Percentiles rank a stretch among this genome's conserved stretches.
phyloP scores from a whole-genome alignment of 495 filamentous ascomycete genomes.

The Elaphomyces granulatus region DNA sequence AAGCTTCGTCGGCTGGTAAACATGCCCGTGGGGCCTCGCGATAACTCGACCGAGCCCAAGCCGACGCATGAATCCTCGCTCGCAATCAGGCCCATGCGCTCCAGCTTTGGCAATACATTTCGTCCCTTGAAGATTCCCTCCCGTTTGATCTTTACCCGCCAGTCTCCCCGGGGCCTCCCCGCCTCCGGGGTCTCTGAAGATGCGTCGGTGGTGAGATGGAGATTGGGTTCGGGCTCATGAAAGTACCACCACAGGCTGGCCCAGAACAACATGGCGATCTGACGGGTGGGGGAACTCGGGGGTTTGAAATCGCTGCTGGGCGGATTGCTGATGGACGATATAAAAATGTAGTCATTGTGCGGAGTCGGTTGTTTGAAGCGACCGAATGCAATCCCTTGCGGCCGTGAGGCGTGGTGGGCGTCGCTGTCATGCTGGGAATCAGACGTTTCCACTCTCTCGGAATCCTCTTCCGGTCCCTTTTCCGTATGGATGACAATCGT shows the following conservation, averaged over 20 bases:
- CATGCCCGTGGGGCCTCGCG: conserved; percentile 55
- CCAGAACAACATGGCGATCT: conserved; percentile 95
- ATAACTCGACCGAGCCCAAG: conserved; percentile 39
- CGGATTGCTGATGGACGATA: conserved; percentile 79
- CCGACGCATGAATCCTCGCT: conserved; percentile 66
- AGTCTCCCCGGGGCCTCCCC: conserved; percentile 71
- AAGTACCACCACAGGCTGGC: conserved; percentile 95
- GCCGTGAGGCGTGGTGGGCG: conserved; percentile 5
- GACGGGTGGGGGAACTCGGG: conserved; percentile 60
- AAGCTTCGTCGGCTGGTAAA: conserved; percentile 68
- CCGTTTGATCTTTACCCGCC: conserved; percentile 70
- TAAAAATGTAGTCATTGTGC: conserved; percentile 67
- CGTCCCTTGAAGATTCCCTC: conserved; percentile 76
- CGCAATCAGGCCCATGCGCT: conserved; percentile 78
- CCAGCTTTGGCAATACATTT: conserved; percentile 75
- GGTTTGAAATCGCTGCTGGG: conserved; percentile 67
- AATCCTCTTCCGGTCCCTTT: conserved; percentile 31
- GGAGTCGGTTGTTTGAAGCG: conserved; percentile 61
- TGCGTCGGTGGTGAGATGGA: conserved; percentile 41
- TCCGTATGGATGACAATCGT: conserved; percentile 68
- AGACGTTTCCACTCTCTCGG: conserved; percentile 2
- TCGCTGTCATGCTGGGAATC: neutral
- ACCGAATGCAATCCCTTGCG: too few relatives aligned
- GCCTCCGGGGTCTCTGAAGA: conserved; percentile 47
- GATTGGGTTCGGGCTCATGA: conserved; percentile 42